phyloP scores from a whole-genome alignment of 2,329 filamentous ascomycete species.

The Ophiosphaerella korrae region DNA sequence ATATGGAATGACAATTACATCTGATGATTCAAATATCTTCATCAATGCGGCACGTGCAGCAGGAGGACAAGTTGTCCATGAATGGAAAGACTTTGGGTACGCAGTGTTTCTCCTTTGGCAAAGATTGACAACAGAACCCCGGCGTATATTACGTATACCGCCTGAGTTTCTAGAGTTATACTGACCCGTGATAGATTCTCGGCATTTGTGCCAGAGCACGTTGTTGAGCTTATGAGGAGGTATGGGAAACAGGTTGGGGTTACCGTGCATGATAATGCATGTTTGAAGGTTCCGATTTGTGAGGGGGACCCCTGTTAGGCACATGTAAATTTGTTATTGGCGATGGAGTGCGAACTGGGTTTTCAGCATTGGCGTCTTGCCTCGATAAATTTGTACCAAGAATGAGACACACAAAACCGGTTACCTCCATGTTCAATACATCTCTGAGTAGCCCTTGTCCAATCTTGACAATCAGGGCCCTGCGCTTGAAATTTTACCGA shows the following conservation, averaged over 20 bases:
- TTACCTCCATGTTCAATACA: too few relatives aligned
- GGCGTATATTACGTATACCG: too few relatives aligned
- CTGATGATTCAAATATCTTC: slow-evolving; percentile 4
- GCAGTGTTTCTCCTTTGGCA: not conserved
- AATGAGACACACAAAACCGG: too few relatives aligned
- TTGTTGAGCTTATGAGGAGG: slow-evolving; percentile 12
- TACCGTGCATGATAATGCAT: slow-evolving; percentile 17
- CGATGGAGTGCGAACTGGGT: too few relatives aligned
- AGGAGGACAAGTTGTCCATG: slow-evolving; percentile 15
- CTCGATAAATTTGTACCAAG: too few relatives aligned
- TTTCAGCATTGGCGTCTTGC: too few relatives aligned
- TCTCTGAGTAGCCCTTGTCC: too few relatives aligned
- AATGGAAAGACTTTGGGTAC: slow-evolving; percentile 20
- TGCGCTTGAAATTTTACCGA: too few relatives aligned
- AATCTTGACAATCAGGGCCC: too few relatives aligned
- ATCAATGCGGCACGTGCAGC: slow-evolving; percentile 8
- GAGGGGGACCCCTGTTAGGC: slow-evolving; percentile 20
- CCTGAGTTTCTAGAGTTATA: not conserved
- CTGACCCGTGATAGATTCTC: slow-evolving; percentile 13
- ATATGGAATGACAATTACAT: not conserved
- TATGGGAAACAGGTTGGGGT: slow-evolving; percentile 7
- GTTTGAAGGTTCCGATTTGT: slow-evolving; percentile 18
- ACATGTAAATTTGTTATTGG: too few relatives aligned
- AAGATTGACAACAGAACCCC: too few relatives aligned
- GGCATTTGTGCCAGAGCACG: slow-evolving; percentile 17